phyloP scores from a whole-genome alignment of 2,329 filamentous ascomycete species.

The Penicillium sp. region DNA sequence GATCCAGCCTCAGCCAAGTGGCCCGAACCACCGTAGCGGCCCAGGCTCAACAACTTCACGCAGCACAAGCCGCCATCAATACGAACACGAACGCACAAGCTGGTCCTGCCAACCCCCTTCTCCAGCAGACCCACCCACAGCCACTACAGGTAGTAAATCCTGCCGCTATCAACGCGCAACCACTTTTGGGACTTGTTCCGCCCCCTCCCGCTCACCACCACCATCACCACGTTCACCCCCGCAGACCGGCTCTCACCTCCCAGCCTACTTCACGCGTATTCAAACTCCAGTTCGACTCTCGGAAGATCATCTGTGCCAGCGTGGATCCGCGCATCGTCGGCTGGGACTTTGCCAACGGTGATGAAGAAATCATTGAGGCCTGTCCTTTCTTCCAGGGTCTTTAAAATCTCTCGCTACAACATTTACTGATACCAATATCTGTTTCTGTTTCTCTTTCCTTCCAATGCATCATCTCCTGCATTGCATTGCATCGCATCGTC shows the following conservation, averaged over 20 bases:
- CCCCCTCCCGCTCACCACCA: conserved; percentile 14
- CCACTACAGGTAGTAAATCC: neutral
- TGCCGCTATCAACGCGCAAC: neutral
- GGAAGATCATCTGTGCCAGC: conserved; percentile 89
- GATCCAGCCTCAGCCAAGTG: conserved; percentile 19
- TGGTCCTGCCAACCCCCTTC: neutral
- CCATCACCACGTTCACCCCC: conserved; percentile 20
- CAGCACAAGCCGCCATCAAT: conserved; percentile 17
- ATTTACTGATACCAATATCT: neutral
- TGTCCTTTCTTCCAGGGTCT: conserved; percentile 67
- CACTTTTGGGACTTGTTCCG: too few relatives aligned
- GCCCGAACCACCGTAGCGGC: conserved; percentile 20
- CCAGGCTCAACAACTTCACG: conserved; percentile 22
- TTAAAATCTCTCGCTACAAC: conserved; percentile 18
- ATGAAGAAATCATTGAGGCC: conserved; percentile 73
- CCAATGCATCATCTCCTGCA: neutral
- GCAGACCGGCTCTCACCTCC: conserved; percentile 31
- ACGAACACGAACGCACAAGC: conserved; percentile 5
- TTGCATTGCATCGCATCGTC: neutral
- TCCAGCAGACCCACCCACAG: neutral
- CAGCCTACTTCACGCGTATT: conserved; percentile 65
- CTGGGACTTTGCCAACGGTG: conserved; percentile 94
- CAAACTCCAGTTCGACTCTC: conserved; percentile 93
- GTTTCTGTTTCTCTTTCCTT: neutral
- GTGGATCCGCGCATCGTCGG: conserved; percentile 89